Conservation (phyloP, 2,329 filamentous ascomycete genomes). For the Cladosporium halotolerans region DNA sequence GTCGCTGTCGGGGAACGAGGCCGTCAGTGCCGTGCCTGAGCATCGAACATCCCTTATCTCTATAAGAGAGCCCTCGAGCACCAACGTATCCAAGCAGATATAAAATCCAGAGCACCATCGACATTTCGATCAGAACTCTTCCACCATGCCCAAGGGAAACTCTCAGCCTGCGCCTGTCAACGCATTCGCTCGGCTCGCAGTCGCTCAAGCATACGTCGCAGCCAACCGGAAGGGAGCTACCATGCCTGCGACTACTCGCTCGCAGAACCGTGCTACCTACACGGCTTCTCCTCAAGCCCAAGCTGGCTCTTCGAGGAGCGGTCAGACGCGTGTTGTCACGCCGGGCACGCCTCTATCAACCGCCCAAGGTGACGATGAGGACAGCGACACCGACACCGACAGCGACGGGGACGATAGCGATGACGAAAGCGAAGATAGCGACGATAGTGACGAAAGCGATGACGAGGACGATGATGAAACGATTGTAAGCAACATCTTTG, state of each 20-base stretch:
- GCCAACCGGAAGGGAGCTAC: neutral
- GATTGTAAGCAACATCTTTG: neutral
- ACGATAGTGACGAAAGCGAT: neutral
- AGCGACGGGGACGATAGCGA: neutral
- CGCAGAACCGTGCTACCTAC: neutral
- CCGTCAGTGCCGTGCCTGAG: too few relatives aligned
- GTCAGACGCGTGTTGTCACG: too few relatives aligned
- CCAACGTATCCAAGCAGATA: neutral
- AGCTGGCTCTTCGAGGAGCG: neutral
- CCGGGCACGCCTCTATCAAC: neutral
- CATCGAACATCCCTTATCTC: neutral
- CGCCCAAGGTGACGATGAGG: neutral
- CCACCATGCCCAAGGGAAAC: neutral
- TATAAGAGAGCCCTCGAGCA: neutral
- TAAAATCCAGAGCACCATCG: neutral
- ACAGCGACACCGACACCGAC: neutral
- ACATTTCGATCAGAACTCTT: neutral
- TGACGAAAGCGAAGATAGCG: neutral
- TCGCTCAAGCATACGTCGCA: neutral
- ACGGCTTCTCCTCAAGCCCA: neutral
- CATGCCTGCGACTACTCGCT: conserved; percentile 9
- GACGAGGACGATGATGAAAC: neutral
- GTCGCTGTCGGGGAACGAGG: too few relatives aligned
- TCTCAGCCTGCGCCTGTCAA: neutral
- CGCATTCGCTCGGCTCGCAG: neutral